Conservation (phyloP, 2,329 filamentous ascomycete species). For the Exophiala xenobiotica region DNA sequence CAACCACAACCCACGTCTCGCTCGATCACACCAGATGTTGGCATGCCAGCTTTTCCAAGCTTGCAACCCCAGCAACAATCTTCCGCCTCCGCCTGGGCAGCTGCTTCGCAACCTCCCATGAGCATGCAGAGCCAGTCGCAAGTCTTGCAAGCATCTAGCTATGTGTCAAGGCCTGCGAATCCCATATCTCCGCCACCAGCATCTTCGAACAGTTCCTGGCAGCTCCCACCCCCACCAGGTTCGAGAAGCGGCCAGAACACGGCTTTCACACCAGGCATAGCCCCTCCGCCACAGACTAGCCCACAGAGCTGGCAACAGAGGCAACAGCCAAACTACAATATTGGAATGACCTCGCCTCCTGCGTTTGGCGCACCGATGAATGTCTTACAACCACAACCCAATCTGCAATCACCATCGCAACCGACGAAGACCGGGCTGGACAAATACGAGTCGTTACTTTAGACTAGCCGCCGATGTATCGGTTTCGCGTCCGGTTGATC, state of each 20-base stretch:
- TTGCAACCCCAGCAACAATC: slow-evolving; percentile 42
- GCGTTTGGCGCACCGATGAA: slow-evolving; percentile 28
- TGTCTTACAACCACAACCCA: slow-evolving; percentile 29
- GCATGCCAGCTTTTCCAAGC: slow-evolving; percentile 48
- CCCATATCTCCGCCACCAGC: no score
- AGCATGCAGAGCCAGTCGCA: slow-evolving; percentile 12
- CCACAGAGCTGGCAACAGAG: slow-evolving; percentile 16
- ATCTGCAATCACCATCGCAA: slow-evolving; percentile 28
- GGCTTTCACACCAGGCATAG: slow-evolving; percentile 21
- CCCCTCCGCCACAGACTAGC: slow-evolving; percentile 37
- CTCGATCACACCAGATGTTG: slow-evolving; percentile 54
- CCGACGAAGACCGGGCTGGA: slow-evolving; percentile 49
- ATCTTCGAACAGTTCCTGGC: slow-evolving; percentile 19
- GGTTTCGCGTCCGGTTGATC: no score
- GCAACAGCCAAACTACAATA: slow-evolving; percentile 21
- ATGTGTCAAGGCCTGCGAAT: no score
- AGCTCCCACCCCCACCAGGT: slow-evolving; percentile 20
- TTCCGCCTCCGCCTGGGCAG: slow-evolving; percentile 33
- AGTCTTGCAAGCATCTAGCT: slow-evolving; percentile 8
- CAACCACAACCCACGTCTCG: slow-evolving; percentile 36
- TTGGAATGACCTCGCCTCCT: slow-evolving; percentile 21
- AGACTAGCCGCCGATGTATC: slow-evolving; percentile 17
- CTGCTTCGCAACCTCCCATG: slow-evolving; percentile 15
- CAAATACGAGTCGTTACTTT: slow-evolving; percentile 58
- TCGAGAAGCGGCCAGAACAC: slow-evolving; percentile 1